phyloP scores from a whole-genome alignment of 129 eudicot genomes.

The Chrysanthemum seticuspe region DNA sequence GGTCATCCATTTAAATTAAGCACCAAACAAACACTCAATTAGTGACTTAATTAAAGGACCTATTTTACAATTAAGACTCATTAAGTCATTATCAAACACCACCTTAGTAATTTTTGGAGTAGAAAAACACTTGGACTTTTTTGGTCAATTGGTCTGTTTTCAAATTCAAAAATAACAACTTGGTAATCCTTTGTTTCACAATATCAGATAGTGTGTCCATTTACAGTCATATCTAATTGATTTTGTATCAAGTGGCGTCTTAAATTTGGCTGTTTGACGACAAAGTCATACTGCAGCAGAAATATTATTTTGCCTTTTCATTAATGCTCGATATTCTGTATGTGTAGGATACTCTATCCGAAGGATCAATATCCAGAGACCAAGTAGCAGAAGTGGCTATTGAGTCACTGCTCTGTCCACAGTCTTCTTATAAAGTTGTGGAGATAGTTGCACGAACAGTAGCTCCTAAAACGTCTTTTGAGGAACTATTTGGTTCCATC shows the following conservation, averaged over 20 bases:
- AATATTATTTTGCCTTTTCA: background rate
- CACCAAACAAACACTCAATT: too few species aligned
- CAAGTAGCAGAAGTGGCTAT: slow-evolving; percentile 90
- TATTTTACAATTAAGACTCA: too few species aligned
- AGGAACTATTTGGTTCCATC: slow-evolving; percentile 74
- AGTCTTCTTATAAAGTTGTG: slow-evolving; percentile 74
- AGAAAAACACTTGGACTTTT: slow-evolving; percentile 23
- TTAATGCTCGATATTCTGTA: background rate
- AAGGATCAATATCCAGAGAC: slow-evolving; percentile 85
- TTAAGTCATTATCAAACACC: too few species aligned
- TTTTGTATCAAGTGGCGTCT: background rate
- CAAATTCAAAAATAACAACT: background rate
- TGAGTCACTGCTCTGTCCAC: slow-evolving; percentile 67
- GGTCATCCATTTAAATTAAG: too few species aligned
- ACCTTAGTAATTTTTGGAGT: background rate
- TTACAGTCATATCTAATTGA: background rate
- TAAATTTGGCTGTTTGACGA: slow-evolving; percentile 11
- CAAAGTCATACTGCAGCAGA: background rate
- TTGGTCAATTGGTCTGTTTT: slow-evolving; percentile 6
- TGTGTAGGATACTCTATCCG: slow-evolving; percentile 65
- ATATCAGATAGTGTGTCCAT: background rate
- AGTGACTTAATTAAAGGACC: too few species aligned
- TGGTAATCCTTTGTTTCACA: background rate
- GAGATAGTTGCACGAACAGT: slow-evolving; percentile 81
- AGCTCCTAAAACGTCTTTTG: slow-evolving; percentile 71